Evolutionary conservation across 768 basidiomycete genomes (phyloP).

Genomic region (Clathrus columnatus): DNA sequence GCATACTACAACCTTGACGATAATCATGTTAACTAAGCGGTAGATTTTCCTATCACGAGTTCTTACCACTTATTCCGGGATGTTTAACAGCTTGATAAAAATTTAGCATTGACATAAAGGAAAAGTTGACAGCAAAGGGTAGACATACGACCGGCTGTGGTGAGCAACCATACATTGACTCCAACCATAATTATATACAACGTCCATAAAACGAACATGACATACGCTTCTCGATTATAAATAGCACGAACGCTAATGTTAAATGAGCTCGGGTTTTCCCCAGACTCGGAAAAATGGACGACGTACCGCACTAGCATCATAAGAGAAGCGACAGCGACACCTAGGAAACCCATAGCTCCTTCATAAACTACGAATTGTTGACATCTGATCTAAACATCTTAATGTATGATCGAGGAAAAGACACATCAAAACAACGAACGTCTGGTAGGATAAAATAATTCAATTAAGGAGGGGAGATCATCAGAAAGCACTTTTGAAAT

Average conservation of each 20-base stretch:
- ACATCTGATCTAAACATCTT: background rate
- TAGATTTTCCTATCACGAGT: background rate
- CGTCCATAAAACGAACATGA: background rate
- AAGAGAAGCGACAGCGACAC: conserved; percentile 5
- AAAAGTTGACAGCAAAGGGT: background rate
- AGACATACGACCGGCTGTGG: conserved; percentile 2
- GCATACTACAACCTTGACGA: conserved; percentile 5
- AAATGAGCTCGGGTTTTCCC: background rate
- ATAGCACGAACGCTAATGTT: conserved; percentile 3
- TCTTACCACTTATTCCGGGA: background rate
- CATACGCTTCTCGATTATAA: conserved; percentile 1
- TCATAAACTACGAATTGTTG: conserved; percentile 7
- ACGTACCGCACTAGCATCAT: conserved; percentile 10
- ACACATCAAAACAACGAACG: conserved; percentile 5
- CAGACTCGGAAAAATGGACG: background rate
- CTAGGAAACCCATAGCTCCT: conserved; percentile 1
- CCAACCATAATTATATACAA: conserved; percentile 5
- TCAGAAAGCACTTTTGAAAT: too few relatives aligned
- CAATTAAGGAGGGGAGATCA: too few relatives aligned
- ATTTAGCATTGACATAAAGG: background rate
- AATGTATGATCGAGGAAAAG: background rate
- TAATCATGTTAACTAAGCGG: background rate
- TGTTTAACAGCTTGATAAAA: background rate
- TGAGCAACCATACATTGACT: conserved; percentile 8
- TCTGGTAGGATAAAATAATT: background rate